Percentiles rank a stretch among this genome's conserved stretches.
Conservation (phyloP, 2,329 filamentous ascomycete genomes). For the Pseudogymnoascus verrucosus region DNA sequence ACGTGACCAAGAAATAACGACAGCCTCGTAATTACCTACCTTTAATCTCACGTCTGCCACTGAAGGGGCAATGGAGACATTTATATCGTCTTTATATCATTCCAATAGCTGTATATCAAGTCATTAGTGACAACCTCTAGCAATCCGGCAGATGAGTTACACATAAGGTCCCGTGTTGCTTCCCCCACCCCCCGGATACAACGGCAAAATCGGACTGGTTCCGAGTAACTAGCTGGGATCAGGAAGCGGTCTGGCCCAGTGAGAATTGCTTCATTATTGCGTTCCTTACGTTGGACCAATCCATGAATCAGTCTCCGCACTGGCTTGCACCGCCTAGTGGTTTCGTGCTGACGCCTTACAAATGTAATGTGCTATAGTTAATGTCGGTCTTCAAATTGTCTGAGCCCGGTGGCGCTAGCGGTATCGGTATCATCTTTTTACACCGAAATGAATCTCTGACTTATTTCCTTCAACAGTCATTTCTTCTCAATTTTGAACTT, state of each 20-base stretch:
- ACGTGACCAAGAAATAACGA: neutral
- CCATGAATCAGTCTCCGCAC: neutral
- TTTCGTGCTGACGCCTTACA: conserved; percentile 1
- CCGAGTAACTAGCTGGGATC: neutral
- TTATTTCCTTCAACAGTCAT: neutral
- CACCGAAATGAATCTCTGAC: neutral
- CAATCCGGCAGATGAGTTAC: neutral
- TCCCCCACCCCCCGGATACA: neutral
- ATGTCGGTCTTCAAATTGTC: neutral
- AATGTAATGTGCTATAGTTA: neutral
- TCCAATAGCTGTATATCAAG: too few species aligned
- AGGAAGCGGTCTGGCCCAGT: neutral
- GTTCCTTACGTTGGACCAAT: neutral
- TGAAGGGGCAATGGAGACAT: neutral
- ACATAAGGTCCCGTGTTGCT: neutral
- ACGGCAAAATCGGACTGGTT: neutral
- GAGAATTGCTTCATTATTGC: neutral
- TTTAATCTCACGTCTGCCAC: neutral
- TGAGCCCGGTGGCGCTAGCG: neutral
- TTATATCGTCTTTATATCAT: neutral
- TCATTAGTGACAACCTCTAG: neutral
- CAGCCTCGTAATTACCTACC: neutral
- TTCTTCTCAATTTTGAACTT: neutral
- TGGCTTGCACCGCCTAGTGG: neutral
- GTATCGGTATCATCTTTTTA: neutral